Percentiles rank a stretch among this genome's conserved stretches.
Evolutionary conservation across 257 asterid species (phyloP).

Genomic region (Capsicum rhomboideum): DNA sequence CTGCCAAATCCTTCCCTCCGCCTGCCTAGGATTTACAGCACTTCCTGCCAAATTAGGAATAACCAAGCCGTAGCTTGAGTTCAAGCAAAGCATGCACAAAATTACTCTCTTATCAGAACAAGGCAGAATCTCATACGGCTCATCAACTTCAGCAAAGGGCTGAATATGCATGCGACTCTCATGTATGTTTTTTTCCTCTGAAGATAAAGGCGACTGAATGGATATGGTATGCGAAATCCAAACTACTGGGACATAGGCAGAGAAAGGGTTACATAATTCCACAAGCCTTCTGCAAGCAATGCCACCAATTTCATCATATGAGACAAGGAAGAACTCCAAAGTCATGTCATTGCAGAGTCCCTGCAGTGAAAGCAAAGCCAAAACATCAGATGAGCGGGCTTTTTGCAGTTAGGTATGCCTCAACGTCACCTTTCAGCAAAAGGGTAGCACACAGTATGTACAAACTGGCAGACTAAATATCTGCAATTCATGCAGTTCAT

Average conservation of each 20-base stretch:
- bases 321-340: constrained; percentile 69
- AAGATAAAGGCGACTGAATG: constrained; percentile 55
- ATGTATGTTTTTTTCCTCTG: constrained; percentile 53
- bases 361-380: constrained; percentile 29
- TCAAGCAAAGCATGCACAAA: constrained; percentile 55
- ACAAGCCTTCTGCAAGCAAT: constrained; percentile 77
- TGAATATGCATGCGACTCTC: constrained; percentile 44
- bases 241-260: constrained; percentile 52
- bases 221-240: constrained; percentile 57
- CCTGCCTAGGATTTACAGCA: constrained; percentile 34
- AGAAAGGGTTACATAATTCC: constrained; percentile 36
- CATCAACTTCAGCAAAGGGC: constrained; percentile 38
- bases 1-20: constrained; percentile 81
- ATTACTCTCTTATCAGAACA: constrained; percentile 27
- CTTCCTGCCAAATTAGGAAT: constrained; percentile 51
- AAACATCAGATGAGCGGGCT: background rate
- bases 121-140: constrained; percentile 10
- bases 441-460: background rate
- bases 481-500: background rate
- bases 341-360: constrained; percentile 66
- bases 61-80: constrained; percentile 70
- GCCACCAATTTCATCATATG: constrained; percentile 82
- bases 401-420: background rate
- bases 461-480: background rate
- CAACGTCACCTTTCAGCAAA: background rate